Base-by-base conservation (phyloP, 2,329 filamentous ascomycete genomes). In the Pseudocercospora cruenta region DNA sequence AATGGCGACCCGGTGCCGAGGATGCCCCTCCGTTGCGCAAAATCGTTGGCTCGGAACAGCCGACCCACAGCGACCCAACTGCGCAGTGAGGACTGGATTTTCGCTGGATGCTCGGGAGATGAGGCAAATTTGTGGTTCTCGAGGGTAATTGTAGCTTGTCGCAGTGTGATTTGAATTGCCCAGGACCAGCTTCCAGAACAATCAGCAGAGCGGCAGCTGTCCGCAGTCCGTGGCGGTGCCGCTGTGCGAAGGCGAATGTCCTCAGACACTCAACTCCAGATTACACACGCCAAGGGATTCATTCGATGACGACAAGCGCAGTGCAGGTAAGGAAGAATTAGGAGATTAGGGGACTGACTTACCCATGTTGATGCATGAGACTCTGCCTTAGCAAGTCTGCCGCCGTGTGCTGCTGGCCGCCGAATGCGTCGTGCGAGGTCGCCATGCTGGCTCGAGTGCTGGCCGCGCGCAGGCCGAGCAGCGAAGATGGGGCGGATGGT, bases 311-410 rank as follows among this genome's bases (percentile, higher is more conserved):
- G 69, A 60, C 62, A 62, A 24, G 62, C 33, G 24, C 16, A 39
- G 58, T 19, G 16, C 51, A 58, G 19, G 47, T 47, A 33, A 59
- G 63, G 43, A 62, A 43, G 28, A 64, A 67, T 58, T 55, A 61
- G 63, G 63, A 82, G 67, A 68, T 53, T 51, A 60, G 65, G 61
- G 19, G 43, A 67, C 43, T 24, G 39, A 63, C 69, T 72, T 82
- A 88, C 86, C 83, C 85, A 75, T 85, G 55, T 58, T 58, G 55
- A 24, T 58, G 84, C 76, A 83, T 78, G 78, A 85, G 83, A 66
- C 85, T 82, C 78, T 88, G 87, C 74, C 86, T 82, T 73, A 87
- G 78, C 77, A 87, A 78, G 73, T 88, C 86, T 60, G 84, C 83
- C 63, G 86, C 85, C 66, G 81, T 81, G 72, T 82, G 80, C 72